Conservation (phyloP, 352 stramenopile genomes). For the Plasmopara muralis region DNA sequence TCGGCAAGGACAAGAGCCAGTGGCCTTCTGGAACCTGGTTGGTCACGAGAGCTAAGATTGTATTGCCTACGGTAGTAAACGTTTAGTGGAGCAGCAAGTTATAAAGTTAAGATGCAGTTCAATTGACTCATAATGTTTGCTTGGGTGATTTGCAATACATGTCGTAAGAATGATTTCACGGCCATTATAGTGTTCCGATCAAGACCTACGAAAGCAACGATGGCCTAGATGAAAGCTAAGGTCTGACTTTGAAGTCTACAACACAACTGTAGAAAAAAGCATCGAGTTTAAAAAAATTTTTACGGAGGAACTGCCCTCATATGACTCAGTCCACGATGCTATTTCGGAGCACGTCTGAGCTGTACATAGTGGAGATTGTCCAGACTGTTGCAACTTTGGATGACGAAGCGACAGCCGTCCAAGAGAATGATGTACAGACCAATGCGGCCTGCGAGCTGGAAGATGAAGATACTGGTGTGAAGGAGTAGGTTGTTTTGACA, state of each 20-base stretch:
- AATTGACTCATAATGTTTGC: not conserved
- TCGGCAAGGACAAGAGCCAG: constrained; percentile 57
- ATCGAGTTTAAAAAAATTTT: too few relatives aligned
- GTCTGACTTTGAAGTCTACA: too few relatives aligned
- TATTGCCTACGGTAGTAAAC: constrained; percentile 18
- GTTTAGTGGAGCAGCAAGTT: not conserved
- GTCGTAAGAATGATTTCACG: too few relatives aligned
- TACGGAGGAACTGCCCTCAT: too few relatives aligned
- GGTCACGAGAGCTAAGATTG: constrained; percentile 27
- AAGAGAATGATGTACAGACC: constrained; percentile 9
- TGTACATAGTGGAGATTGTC: constrained; percentile 13
- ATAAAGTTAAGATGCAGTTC: not conserved
- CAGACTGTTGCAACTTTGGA: constrained; percentile 15
- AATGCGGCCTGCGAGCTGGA: too few relatives aligned
- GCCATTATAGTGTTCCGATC: too few relatives aligned
- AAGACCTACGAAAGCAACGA: too few relatives aligned
- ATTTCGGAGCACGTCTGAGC: constrained; percentile 21
- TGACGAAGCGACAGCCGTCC: constrained; percentile 17
- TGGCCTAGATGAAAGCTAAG: too few relatives aligned
- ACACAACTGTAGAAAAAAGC: too few relatives aligned
- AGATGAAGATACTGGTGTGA: too few relatives aligned
- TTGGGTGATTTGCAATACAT: not conserved
- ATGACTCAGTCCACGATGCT: constrained; percentile 22
- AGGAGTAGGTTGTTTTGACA: too few relatives aligned
- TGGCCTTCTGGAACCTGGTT: constrained; percentile 67